Conservation (phyloP, 352 stramenopile genomes). For the Thalassiosira allenii region DNA sequence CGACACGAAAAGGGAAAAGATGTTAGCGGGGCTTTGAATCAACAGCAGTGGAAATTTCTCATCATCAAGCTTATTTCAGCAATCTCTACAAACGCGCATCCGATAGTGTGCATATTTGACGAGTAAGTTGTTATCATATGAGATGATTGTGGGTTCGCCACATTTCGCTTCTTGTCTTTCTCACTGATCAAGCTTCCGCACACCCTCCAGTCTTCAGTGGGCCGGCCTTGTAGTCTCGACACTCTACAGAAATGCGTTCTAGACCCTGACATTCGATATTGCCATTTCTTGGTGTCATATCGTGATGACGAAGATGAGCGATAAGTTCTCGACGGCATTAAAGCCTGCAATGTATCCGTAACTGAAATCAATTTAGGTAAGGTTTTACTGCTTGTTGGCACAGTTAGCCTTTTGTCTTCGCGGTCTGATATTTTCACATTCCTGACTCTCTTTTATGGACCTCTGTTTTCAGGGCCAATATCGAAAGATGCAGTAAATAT, state of each 20-base stretch:
- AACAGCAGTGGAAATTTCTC: constrained; percentile 7
- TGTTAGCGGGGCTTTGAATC: not conserved
- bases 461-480: not conserved
- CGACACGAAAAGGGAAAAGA: not conserved
- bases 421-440: not conserved
- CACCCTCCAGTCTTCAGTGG: constrained; percentile 19
- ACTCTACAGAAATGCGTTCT: constrained; percentile 4
- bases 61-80: not conserved
- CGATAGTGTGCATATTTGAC: constrained; percentile 24
- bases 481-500: constrained; percentile 1
- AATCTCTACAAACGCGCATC: constrained; percentile 9
- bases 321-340: constrained; percentile 11
- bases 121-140: constrained; percentile 11
- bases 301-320: constrained; percentile 12
- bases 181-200: not conserved
- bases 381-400: not conserved
- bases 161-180: not conserved
- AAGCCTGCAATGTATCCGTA: not conserved
- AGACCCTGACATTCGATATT: constrained; percentile 15
- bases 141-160: not conserved
- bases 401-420: not conserved
- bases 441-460: too few species aligned
- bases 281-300: constrained; percentile 11
- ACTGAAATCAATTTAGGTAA: constrained; percentile 8
- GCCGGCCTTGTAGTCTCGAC: constrained; percentile 3